phyloP scores from a whole-genome alignment of 2,329 filamentous ascomycete genomes.

The Metarhizium rileyi region DNA sequence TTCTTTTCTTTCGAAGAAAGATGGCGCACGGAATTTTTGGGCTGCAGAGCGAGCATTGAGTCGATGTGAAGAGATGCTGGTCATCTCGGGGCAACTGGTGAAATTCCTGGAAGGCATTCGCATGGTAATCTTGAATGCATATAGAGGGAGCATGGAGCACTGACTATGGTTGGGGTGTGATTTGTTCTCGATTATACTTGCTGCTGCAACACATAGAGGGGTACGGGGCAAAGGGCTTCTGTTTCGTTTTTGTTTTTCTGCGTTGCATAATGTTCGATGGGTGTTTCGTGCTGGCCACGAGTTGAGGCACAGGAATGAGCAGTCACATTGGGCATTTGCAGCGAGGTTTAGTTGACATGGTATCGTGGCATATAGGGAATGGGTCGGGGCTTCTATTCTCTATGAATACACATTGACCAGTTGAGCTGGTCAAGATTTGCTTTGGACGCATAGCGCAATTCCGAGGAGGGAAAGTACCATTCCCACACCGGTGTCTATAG shows the following conservation, averaged over 20 bases:
- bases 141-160: conserved; percentile 4
- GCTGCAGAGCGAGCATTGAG: not conserved
- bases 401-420: not conserved
- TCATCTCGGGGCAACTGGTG: not conserved
- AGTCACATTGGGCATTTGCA: not conserved
- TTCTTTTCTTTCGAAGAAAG: not conserved
- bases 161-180: not conserved
- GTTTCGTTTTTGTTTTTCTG: not conserved
- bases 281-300: not conserved
- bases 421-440: conserved; percentile 32
- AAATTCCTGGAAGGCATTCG: not conserved
- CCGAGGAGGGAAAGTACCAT: conserved; percentile 71
- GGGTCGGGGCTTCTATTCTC: not conserved
- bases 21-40: not conserved
- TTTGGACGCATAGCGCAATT: conserved; percentile 75
- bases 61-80: conserved; percentile 1
- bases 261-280: no score
- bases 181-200: not conserved
- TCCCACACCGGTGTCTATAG: conserved; percentile 68
- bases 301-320: conserved; percentile 6
- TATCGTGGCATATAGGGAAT: not conserved
- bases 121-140: not conserved
- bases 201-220: not conserved
- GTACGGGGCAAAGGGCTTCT: not conserved
- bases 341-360: not conserved